These are phyloP conservation scores for Prunella vulgaris DNA, from an alignment of 257 asterid genomes.

Conservation along the genomic window DNA sequence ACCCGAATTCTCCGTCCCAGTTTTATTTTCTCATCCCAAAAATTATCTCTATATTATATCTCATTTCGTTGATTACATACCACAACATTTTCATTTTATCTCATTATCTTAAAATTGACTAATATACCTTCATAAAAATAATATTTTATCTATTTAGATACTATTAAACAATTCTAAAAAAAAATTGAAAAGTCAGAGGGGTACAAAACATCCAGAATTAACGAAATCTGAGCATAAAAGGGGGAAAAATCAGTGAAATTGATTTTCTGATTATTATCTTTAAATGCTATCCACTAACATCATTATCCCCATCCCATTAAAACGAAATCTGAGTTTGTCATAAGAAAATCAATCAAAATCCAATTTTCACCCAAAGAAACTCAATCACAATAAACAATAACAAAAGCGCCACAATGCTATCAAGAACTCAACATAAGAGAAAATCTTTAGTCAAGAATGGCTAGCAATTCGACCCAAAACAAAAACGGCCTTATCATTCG, in stretches of 20 bases:
- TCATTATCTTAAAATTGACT: too few species aligned
- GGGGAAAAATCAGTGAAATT: conserved; percentile 13
- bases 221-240: conserved; percentile 17
- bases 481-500: neutral
- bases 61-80: too few species aligned
- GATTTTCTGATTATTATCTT: conserved; percentile 8
- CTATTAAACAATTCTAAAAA: too few species aligned
- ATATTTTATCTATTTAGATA: too few species aligned
- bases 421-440: neutral
- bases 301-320: neutral
- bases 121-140: too few species aligned
- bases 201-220: neutral
- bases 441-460: conserved; percentile 10
- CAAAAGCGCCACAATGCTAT: neutral
- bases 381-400: neutral
- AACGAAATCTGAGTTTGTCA: conserved; percentile 1
- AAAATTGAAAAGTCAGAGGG: too few species aligned
- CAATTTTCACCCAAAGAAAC: neutral
- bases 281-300: neutral
- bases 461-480: neutral
- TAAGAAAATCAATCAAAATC: neutral
- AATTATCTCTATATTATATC: too few species aligned
- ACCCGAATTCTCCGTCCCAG: conserved; percentile 8
- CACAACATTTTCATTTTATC: too few species aligned
- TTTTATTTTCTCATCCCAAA: too few species aligned